Base-by-base conservation (phyloP, 1,284 basidiomycete genomes). In the Tilletia indica region DNA sequence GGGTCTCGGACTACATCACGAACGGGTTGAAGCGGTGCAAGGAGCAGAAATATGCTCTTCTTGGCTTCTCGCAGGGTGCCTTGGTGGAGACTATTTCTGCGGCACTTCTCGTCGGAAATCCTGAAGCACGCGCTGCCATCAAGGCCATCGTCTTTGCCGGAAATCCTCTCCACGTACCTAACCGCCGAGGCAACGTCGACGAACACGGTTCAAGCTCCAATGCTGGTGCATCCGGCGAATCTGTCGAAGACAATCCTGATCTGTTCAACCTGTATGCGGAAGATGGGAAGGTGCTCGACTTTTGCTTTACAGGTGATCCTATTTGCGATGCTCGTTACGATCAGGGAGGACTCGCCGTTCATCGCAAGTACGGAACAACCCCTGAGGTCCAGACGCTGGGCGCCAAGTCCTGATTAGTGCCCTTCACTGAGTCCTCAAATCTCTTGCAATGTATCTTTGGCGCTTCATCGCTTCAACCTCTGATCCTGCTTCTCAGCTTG, bases 11-110 rank as follows among this genome's bases (percentile, higher is more conserved):
- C 11, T 58, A 25, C 56, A 21, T 58, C 8, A 58, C 21, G n/a
- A 21, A 58, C 21, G 21, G 56, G 11, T 25, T 31, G 34, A 31
- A 12, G 21, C 56, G 34, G 56, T 58, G 56, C 21, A 21, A 21
- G 21, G 16, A 58, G 3, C 21, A 58, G 25, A 58, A 58, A 25
- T 34, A 58, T 25, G 56, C 56, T 11, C 56, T 58, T 11, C 56
- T 58, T 4, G 56, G 56, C 21, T 58, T 25, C 34, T 58, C 56
- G 21, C 56, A 58, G 21, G 56, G 56, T 34, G 56, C 56, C 56
- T 12, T 58, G 56, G 19, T 58, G 3, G 42, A 45, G 42, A 5
- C 42, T 12, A 12, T 45, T 5, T 5, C 42, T 45, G 42, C 42
- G 5, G 56, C 56, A 25, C 21, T 21, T 19, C 56, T 11, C n/a